Evolutionary conservation across 1,284 basidiomycete genomes (phyloP).

Genomic region (Cutaneotrichosporon daszewskae): DNA sequence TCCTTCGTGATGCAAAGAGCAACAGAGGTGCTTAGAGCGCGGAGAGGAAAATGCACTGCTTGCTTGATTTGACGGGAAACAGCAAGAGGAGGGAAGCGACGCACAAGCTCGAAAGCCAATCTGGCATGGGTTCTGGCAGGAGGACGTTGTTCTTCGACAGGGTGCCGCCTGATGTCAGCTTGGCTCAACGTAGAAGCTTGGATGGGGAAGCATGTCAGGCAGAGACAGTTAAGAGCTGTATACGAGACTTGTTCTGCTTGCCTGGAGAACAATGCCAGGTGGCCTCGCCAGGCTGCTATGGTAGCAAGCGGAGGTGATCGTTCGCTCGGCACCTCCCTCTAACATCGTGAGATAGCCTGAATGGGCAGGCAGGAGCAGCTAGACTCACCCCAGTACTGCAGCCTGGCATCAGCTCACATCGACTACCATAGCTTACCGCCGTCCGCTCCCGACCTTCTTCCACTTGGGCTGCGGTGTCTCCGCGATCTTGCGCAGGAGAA

Average conservation of each 20-base stretch:
- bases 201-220: too few relatives aligned
- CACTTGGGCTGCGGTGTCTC: constrained; percentile 75
- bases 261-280: too few relatives aligned
- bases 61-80: background rate
- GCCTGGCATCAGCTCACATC: constrained; percentile 45
- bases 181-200: too few relatives aligned
- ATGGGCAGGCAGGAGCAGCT: too few relatives aligned
- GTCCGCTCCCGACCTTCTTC: constrained; percentile 67
- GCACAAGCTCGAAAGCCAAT: constrained; percentile 37
- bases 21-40: background rate
- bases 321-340: too few relatives aligned
- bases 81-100: constrained; percentile 9
- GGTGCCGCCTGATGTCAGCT: constrained; percentile 34
- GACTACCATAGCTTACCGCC: constrained; percentile 54
- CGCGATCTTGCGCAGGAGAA: constrained; percentile 67
- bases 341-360: too few relatives aligned
- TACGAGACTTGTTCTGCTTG: too few relatives aligned
- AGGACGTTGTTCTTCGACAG: constrained; percentile 41
- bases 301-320: too few relatives aligned
- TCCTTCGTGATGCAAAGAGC: too few relatives aligned
- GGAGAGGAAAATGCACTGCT: background rate
- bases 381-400: constrained; percentile 68
- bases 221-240: too few relatives aligned
- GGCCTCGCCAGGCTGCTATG: too few relatives aligned
- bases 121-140: constrained; percentile 38